Evolutionary conservation across 2,329 filamentous ascomycete genomes (phyloP).

Genomic region (Ceratocystis ficicola): DNA sequence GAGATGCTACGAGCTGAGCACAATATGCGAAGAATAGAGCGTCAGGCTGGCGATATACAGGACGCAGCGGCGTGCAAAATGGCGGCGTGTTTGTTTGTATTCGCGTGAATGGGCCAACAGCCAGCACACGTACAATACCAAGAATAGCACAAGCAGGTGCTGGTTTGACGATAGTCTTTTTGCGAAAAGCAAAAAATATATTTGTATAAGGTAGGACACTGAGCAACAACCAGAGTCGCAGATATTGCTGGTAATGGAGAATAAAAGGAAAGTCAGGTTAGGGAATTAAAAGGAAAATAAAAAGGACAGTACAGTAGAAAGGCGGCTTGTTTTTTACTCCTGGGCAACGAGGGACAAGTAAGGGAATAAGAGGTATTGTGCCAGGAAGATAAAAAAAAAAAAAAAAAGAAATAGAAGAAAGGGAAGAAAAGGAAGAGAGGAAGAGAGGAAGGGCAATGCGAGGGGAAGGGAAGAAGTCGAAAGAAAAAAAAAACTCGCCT

Average conservation of each 20-base stretch:
- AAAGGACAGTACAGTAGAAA: neutral
- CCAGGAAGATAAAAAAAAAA: slow-evolving; percentile 5
- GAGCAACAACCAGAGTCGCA: neutral
- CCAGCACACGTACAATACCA: neutral
- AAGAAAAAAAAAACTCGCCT: slow-evolving; percentile 9
- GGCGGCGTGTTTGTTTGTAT: neutral
- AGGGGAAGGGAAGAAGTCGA: slow-evolving; percentile 9
- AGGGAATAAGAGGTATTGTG: slow-evolving; percentile 6
- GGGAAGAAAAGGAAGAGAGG: neutral
- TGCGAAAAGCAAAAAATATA: neutral
- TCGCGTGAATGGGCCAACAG: neutral
- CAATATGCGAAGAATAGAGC: no score
- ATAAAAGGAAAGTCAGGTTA: neutral
- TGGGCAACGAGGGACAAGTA: slow-evolving; percentile 1
- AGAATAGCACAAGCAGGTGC: neutral
- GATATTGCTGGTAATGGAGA: neutral
- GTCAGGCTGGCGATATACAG: no score
- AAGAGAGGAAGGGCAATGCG: neutral
- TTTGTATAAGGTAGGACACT: neutral
- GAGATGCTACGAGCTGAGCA: no score
- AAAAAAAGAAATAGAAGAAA: slow-evolving; percentile 13
- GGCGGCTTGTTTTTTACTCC: slow-evolving; percentile 8
- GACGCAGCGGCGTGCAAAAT: no score
- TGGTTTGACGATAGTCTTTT: neutral
- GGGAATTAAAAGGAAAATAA: neutral